These are phyloP conservation scores for Sphaerulina musiva DNA, from an alignment of 2,329 filamentous ascomycete genomes.

Conservation along the genomic window DNA sequence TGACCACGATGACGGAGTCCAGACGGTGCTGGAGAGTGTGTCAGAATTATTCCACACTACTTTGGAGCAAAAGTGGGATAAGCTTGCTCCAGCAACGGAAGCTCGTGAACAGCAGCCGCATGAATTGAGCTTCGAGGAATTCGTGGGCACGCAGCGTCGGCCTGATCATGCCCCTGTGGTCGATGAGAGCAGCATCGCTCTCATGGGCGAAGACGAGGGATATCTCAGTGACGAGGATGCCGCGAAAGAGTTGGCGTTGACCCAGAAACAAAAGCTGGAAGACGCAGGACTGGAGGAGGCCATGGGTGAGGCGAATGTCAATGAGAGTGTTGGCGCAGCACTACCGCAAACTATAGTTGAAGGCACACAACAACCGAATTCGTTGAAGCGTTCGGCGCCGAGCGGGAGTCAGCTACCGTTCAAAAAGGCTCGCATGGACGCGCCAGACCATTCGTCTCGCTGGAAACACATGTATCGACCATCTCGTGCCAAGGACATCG, in stretches of 20 bases:
- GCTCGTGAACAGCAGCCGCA: slow-evolving; percentile 11
- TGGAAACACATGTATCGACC: slow-evolving; percentile 15
- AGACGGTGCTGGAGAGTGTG: slow-evolving; percentile 74
- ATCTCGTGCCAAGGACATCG: slow-evolving; percentile 26
- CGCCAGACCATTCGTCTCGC: slow-evolving; percentile 1
- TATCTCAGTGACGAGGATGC: slow-evolving; percentile 42
- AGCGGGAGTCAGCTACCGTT: slow-evolving; percentile 17
- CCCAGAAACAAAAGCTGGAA: slow-evolving; percentile 27
- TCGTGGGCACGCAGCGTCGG: slow-evolving; percentile 1
- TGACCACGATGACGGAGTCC: slow-evolving; percentile 52
- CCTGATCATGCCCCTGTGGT: slow-evolving; percentile 46
- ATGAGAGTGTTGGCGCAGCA: slow-evolving; percentile 14
- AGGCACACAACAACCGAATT: neutral
- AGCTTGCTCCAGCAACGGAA: slow-evolving; percentile 8
- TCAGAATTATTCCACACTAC: slow-evolving; percentile 71
- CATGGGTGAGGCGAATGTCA: slow-evolving; percentile 22
- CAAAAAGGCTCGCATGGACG: slow-evolving; percentile 22
- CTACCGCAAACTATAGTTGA: slow-evolving; percentile 10
- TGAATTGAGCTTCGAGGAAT: neutral
- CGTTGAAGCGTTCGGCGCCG: slow-evolving; percentile 22
- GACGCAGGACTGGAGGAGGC: slow-evolving; percentile 18
- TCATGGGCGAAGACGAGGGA: slow-evolving; percentile 37
- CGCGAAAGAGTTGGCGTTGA: slow-evolving; percentile 30
- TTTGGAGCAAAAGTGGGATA: slow-evolving; percentile 7
- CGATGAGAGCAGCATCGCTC: slow-evolving; percentile 55